A percentile compares a stretch with the other conserved stretches of the same genome.
Conservation (phyloP, 2,329 filamentous ascomycete genomes). For the Ophiobolus disseminans region DNA sequence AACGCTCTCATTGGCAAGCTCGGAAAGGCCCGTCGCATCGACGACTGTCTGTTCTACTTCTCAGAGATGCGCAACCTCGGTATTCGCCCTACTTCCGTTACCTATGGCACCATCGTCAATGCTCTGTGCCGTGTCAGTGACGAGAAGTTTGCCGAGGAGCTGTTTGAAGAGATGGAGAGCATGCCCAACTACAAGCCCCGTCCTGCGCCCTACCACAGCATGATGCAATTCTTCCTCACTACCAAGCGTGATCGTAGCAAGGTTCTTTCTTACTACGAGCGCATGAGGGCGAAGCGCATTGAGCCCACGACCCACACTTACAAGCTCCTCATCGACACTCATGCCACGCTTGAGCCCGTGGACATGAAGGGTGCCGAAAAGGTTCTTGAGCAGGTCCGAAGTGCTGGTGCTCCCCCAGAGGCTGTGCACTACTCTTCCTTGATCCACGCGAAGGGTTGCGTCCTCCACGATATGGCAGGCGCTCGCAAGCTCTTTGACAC, state of each 20-base stretch:
- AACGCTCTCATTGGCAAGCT: slow-evolving; percentile 98
- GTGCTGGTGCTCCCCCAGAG: slow-evolving; percentile 77
- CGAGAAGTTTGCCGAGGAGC: slow-evolving; percentile 95
- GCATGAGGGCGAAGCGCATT: slow-evolving; percentile 88
- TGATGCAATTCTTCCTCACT: slow-evolving; percentile 99
- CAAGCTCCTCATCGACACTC: slow-evolving; percentile 94
- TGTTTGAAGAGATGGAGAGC: slow-evolving; percentile 98
- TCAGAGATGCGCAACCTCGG: slow-evolving; percentile 93
- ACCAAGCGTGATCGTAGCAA: slow-evolving; percentile 96
- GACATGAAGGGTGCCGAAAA: slow-evolving; percentile 87
- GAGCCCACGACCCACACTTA: slow-evolving; percentile 93
- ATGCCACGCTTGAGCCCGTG: slow-evolving; percentile 91
- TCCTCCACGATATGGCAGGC: slow-evolving; percentile 86
- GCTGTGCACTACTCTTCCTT: slow-evolving; percentile 95
- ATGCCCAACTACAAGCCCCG: slow-evolving; percentile 99
- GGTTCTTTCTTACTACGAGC: slow-evolving; percentile 92
- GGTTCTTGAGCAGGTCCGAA: slow-evolving; percentile 79
- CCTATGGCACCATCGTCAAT: slow-evolving; percentile 97
- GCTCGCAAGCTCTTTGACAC: slow-evolving; percentile 83
- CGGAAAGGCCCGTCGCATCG: slow-evolving; percentile 95
- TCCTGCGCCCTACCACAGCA: slow-evolving; percentile 96
- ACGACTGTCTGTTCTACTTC: slow-evolving; percentile 98
- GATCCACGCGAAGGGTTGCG: slow-evolving; percentile 94
- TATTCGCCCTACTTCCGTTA: slow-evolving; percentile 95
- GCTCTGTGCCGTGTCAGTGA: slow-evolving; percentile 96